phyloP scores from a whole-genome alignment of 345 rosid genomes.

The Ailanthus altissimus region DNA sequence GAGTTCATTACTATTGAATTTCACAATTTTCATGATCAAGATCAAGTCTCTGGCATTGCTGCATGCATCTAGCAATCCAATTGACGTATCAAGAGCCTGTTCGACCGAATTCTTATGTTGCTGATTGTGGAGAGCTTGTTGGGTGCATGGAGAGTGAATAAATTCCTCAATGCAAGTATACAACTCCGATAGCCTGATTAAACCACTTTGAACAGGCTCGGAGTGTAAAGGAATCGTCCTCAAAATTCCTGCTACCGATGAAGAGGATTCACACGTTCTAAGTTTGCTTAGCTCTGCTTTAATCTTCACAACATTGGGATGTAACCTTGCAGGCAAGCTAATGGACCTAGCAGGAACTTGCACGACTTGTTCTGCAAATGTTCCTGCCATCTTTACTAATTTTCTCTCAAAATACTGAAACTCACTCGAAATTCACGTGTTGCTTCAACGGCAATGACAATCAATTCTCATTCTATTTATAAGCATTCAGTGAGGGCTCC shows the following conservation, averaged over 20 bases:
- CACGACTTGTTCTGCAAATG: slow-evolving; percentile 3
- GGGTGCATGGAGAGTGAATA: slow-evolving; percentile 36
- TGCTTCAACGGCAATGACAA: slow-evolving; percentile 12
- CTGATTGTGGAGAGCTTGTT: slow-evolving; percentile 23
- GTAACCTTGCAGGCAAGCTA: slow-evolving; percentile 49
- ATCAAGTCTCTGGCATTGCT: slow-evolving; percentile 38
- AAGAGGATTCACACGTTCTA: slow-evolving; percentile 19
- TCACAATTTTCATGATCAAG: slow-evolving; percentile 34
- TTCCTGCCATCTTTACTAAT: slow-evolving; percentile 20
- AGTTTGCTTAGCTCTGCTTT: slow-evolving; percentile 33
- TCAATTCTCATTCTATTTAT: slow-evolving; percentile 16
- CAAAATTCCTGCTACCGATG: background rate
- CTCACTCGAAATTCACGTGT: background rate
- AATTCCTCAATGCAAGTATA: slow-evolving; percentile 34
- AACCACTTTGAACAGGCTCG: slow-evolving; percentile 31
- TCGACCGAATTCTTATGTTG: slow-evolving; percentile 32
- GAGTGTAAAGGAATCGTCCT: slow-evolving; percentile 2
- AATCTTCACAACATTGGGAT: slow-evolving; percentile 27
- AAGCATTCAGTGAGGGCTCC: slow-evolving; percentile 17
- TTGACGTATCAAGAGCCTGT: slow-evolving; percentile 43
- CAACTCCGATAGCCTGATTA: slow-evolving; percentile 41
- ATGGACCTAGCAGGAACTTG: slow-evolving; percentile 45
- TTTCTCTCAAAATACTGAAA: background rate
- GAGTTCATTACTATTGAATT: no score
- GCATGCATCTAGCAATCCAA: slow-evolving; percentile 48